Evolutionary conservation across 805 yeast genomes (phyloP).

Genomic region (Starmerella stellata): DNA sequence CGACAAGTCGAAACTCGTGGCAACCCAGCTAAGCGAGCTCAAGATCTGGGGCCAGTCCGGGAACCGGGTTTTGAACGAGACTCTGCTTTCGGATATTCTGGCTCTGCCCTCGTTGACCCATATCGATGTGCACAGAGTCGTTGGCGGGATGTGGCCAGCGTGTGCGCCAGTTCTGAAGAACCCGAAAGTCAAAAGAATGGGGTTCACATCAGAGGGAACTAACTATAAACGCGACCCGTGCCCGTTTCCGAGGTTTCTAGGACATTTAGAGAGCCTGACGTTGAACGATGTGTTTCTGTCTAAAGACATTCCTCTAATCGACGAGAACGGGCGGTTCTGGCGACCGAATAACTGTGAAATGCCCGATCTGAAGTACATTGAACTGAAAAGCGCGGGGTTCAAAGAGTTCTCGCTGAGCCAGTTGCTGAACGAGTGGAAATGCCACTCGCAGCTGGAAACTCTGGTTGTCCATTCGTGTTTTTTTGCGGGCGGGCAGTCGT

Average conservation of each 20-base stretch:
- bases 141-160: slow-evolving; percentile 9
- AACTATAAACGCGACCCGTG: background rate
- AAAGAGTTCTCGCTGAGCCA: slow-evolving; percentile 5
- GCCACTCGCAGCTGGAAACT: slow-evolving; percentile 8
- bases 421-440: slow-evolving; percentile 8
- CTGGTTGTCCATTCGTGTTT: slow-evolving; percentile 9
- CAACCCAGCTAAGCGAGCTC: slow-evolving; percentile 1
- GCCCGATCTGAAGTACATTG: slow-evolving; percentile 9
- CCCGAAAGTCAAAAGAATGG: slow-evolving; percentile 6
- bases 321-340: slow-evolving; percentile 2
- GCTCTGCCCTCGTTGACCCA: slow-evolving; percentile 1
- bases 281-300: slow-evolving; percentile 11
- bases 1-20: background rate
- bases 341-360: background rate
- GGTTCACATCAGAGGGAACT: slow-evolving; percentile 12
- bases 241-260: slow-evolving; percentile 8
- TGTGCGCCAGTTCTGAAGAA: slow-evolving; percentile 5
- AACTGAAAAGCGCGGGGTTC: slow-evolving; percentile 10
- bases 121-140: slow-evolving; percentile 12
- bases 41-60: slow-evolving; percentile 7
- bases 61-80: slow-evolving; percentile 1
- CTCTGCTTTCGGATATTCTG: slow-evolving; percentile 1
- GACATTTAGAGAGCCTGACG: slow-evolving; percentile 6
- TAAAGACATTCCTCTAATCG: background rate
- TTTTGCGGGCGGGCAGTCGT: background rate